Percentiles rank a stretch among this genome's conserved stretches.
Conservation (phyloP, 306 rosid species). For the Chamaecrista fasciculata region DNA sequence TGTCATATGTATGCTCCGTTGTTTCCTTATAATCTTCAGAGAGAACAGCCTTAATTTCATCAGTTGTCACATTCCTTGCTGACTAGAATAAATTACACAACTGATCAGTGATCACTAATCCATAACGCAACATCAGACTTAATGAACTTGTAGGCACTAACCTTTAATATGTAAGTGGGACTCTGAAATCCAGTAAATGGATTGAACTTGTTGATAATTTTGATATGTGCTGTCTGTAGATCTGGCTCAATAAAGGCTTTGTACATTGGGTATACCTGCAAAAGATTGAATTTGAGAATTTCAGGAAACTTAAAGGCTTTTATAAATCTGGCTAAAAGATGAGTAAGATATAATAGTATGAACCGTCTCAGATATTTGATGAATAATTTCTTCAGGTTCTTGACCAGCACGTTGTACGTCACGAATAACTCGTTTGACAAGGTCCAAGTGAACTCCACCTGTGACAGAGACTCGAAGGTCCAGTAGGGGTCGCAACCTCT, state of each 20-base stretch:
- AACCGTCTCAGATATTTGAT: conserved; percentile 99
- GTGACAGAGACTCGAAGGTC: conserved; percentile 97
- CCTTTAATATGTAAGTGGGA: conserved; percentile 95
- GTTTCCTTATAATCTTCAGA: conserved; percentile 75
- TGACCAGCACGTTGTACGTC: conserved; percentile 98
- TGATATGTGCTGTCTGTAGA: conserved; percentile 93
- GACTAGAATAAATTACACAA: conserved; percentile 59
- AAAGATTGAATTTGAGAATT: conserved; percentile 32
- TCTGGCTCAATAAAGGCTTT: conserved; percentile 99
- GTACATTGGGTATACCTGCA: conserved; percentile 99
- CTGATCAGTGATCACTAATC: conserved; percentile 22
- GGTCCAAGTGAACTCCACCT: conserved; percentile 99
- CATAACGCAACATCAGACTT: conserved; percentile 12
- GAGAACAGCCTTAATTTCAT: conserved; percentile 67
- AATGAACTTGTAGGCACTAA: conserved; percentile 28
- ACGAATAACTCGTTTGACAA: conserved; percentile 92
- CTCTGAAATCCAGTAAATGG: conserved; percentile 97
- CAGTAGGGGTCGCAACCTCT: conserved; percentile 82
- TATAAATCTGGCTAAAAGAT: conserved; percentile 15
- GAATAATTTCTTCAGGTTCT: conserved; percentile 98
- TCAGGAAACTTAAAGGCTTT: conserved; percentile 16
- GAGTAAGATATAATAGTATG: conserved; percentile 24
- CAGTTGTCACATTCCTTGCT: conserved; percentile 60
- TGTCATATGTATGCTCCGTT: conserved; percentile 87
- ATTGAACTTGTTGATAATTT: conserved; percentile 87